phyloP scores from a whole-genome alignment of 371 early-diverging fungal species.

The Nematocida major region DNA sequence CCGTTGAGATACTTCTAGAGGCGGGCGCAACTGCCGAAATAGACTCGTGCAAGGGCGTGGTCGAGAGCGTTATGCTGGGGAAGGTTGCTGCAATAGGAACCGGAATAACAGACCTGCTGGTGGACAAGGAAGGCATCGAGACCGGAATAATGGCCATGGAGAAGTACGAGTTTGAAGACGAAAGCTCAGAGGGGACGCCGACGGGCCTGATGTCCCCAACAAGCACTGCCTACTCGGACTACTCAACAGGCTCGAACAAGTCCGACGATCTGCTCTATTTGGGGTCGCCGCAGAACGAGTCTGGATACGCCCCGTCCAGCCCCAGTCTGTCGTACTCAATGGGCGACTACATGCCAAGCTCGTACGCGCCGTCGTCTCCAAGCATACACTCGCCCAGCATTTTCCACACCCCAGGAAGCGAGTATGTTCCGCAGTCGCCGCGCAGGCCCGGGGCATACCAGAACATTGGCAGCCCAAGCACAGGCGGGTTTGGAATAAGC shows the following conservation, averaged over 20 bases:
- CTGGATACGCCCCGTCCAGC: not conserved
- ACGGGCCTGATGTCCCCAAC: conserved; percentile 2
- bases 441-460: not conserved
- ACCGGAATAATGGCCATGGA: conserved; percentile 45
- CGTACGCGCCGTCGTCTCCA: not conserved
- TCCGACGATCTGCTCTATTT: not conserved
- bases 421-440: not conserved
- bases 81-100: conserved; percentile 95
- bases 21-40: conserved; percentile 84
- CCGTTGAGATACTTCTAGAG: conserved; percentile 94
- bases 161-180: conserved; percentile 55
- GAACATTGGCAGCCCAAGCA: not conserved
- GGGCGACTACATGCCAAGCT: not conserved
- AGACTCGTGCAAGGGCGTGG: conserved; percentile 85
- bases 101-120: conserved; percentile 76
- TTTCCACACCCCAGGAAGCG: not conserved
- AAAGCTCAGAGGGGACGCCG: conserved; percentile 34
- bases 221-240: not conserved
- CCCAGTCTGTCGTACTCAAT: not conserved
- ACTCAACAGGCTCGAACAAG: not conserved
- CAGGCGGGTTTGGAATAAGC: not conserved
- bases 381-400: no score
- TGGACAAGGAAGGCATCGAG: conserved; percentile 61
- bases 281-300: conserved; percentile 3
- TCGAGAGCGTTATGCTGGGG: conserved; percentile 94